A percentile compares a stretch with the other conserved stretches of the same genome.
These are phyloP conservation scores for Aureobasidium uvarum DNA, from an alignment of 2,329 filamentous ascomycete genomes.

Conservation along the genomic window DNA sequence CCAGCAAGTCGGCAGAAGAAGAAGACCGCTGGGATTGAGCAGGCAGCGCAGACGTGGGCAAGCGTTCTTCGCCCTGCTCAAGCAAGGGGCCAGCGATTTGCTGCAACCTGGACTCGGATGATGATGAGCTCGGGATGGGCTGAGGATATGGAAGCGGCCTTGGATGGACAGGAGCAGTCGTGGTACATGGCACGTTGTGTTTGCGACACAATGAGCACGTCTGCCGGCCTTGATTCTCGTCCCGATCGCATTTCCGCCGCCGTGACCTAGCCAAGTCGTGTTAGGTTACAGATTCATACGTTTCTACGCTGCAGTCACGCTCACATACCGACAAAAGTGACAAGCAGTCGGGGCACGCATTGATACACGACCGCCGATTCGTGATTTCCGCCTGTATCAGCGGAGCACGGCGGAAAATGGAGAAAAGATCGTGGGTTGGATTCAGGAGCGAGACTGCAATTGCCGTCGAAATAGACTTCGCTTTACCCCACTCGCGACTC, in stretches of 20 bases:
- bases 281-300: not conserved
- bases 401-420: not conserved
- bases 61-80: not conserved
- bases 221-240: not conserved
- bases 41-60: not conserved
- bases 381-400: not conserved
- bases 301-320: not conserved
- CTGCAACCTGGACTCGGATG: not conserved
- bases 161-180: not conserved
- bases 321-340: not conserved
- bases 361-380: not conserved
- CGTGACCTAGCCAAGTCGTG: not conserved
- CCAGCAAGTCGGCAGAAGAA: not conserved
- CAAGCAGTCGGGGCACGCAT: not conserved
- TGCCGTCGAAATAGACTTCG: too few species aligned
- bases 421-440: not conserved
- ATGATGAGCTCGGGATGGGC: not conserved
- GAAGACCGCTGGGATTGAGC: not conserved
- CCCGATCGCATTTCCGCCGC: not conserved
- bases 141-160: not conserved
- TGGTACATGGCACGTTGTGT: not conserved
- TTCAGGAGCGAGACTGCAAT: too few species aligned
- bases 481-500: too few species aligned
- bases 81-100: not conserved
- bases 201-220: conserved; percentile 1